Evolutionary conservation across 2,329 filamentous ascomycete genomes (phyloP), one percentile per base, ranked within the genome.

Genomic region (Periconia macrospinosa): DNA sequence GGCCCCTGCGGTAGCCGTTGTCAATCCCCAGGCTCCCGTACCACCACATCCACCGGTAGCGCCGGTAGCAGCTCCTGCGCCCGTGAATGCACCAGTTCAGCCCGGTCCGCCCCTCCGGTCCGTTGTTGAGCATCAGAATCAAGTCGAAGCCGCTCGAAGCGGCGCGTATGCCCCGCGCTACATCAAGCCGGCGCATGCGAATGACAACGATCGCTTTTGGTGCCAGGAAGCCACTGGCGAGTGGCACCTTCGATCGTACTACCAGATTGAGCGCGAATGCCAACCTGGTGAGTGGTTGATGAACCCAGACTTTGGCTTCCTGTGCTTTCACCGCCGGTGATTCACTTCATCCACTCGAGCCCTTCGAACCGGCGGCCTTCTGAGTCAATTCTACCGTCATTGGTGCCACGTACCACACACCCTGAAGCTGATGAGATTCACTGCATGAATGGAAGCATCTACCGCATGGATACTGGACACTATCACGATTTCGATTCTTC

Each of bases 251-350:
- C 58, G 71, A 20, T 63, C 61, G 2, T 74, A 60, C 63, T 72
- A 72, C 33, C 66, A 68, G 59, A 75, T 75, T 43, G 69, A 75
- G 61, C 70, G 71, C 20, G 70, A 72, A 52, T 71, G 69, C 46
- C 57, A 71, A 14, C 73, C 73, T 2, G 73, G 73, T 1, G 57
- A 62, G 13, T 75, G 73, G 73, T 53, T 60, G 43, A 70, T 73
- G 66, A 67, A 71, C 46, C 62, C 69, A 6, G 65, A 69, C 13
- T 35, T 63, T 9, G 72, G 72, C 2, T 71, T 63, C 46, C 55
- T 72, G 15, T 63, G 70, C 46, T 74, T 73, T 50, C 63, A 71
- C 30, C 66, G 71, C 1, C 61, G 65, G 9, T 70, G 50, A 57
- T 17, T n/a, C 11, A 27, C 23, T 27, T 3, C 23, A 27, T 27